Base-by-base conservation (phyloP, 805 yeast genomes). In the Yamadazyma endophytica region DNA sequence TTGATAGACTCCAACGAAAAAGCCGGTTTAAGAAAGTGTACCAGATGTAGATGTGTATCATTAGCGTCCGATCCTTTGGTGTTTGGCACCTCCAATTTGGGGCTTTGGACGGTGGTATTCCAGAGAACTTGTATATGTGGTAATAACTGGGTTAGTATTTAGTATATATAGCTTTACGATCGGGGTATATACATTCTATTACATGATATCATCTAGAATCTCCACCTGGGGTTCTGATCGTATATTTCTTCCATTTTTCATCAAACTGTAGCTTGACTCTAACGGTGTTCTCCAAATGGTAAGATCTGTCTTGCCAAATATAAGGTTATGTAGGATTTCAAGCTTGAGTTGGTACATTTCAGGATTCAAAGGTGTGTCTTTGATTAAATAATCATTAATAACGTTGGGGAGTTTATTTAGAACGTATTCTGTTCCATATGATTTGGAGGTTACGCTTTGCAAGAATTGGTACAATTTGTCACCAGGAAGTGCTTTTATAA, bases 41-140 rank as follows among this genome's bases (percentile, higher is more conserved):
- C 66, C 4, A 44, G 71, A 35, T 66, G 72, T 35, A 43, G 71
- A 16, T 55, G 69, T 6, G 44, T 62, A 2, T 69, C 79, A 0
- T 53, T 62, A 13, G 54, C 59, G 3, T 44, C 54, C 7, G 73
- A 67, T 41, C 58, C 70, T 26, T 32, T 54, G 18, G 59, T 62
- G 5, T 69, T 62, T 37, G 61, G 59, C 12, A 33, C 49, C 11
- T 41, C 52, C 21, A 39, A 46, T 38, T 40, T 62, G 20, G 68
- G 61, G 7, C 47, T 54, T 34, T 73, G 86, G 82, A 71, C 82
- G 1, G 63, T 76, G 58, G 79, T 81, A 1, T 79, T 77, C 50
- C 88, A 81, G 43, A 63, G 88, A 39, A 75, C 75, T 16, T 84
- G 95, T 55, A 60, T 83, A 21, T 84, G 95, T 54, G 92, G 92